Evolutionary conservation across 257 asterid species (phyloP).

Genomic region (Lithospermum erythrorhizon): DNA sequence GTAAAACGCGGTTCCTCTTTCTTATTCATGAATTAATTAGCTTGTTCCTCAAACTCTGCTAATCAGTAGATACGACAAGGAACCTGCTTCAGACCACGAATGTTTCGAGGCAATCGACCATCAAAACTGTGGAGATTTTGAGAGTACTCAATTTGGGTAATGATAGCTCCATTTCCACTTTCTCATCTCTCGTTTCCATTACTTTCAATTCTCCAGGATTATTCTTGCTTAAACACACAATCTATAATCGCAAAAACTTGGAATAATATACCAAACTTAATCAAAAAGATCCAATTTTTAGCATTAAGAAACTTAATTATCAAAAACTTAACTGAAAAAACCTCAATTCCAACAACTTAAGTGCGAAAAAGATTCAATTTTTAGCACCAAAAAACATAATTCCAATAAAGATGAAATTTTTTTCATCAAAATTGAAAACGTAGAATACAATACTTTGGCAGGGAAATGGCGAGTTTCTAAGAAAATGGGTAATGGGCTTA

Average conservation of each 20-base stretch:
- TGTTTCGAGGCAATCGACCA: constrained; percentile 23
- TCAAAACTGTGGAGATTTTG: constrained; percentile 48
- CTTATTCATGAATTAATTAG: too few relatives aligned
- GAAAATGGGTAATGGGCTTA: neutral
- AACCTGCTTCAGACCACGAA: too few relatives aligned
- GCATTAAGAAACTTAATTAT: too few relatives aligned
- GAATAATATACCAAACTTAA: neutral
- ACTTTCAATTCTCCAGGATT: constrained; percentile 6
- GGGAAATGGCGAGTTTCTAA: neutral
- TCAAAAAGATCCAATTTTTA: neutral
- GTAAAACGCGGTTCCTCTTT: too few relatives aligned
- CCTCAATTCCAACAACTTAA: constrained; percentile 1
- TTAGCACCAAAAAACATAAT: too few relatives aligned
- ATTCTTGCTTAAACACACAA: constrained; percentile 16
- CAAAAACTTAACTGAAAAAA: neutral
- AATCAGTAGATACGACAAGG: too few relatives aligned
- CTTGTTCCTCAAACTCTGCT: too few relatives aligned
- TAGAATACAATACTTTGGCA: neutral
- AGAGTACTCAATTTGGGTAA: constrained; percentile 35
- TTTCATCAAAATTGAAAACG: neutral
- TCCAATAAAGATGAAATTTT: neutral
- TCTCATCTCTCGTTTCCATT: constrained; percentile 17
- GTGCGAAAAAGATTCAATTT: neutral
- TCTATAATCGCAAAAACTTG: constrained; percentile 13
- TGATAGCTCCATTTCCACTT: constrained; percentile 18